Percentiles rank a stretch among this genome's conserved stretches.
Evolutionary conservation across 2,329 filamentous ascomycete genomes (phyloP).

Genomic region (Dactylellina cionopaga): DNA sequence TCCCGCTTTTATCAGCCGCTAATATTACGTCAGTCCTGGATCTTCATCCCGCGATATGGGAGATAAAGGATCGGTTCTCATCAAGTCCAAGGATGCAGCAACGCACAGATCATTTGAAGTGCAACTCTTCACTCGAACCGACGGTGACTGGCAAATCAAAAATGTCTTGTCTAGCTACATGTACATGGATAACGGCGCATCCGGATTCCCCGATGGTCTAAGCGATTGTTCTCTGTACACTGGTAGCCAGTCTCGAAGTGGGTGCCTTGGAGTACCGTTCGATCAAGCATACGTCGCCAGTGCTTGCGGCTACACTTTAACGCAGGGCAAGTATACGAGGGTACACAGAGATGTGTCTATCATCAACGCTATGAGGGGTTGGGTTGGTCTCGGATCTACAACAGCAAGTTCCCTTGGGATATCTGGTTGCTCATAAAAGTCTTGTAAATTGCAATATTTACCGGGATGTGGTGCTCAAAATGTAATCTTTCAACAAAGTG

Average conservation of each 20-base stretch:
- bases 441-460: neutral
- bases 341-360: conserved; percentile 58
- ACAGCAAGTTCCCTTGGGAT: conserved; percentile 56
- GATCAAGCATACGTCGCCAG: conserved; percentile 56
- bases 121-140: conserved; percentile 57
- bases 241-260: conserved; percentile 51
- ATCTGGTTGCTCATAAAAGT: conserved; percentile 52
- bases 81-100: conserved; percentile 57
- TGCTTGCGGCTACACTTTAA: conserved; percentile 56
- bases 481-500: no score
- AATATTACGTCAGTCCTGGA: conserved; percentile 41
- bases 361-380: conserved; percentile 58
- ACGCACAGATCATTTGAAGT: conserved; percentile 58
- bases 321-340: conserved; percentile 56
- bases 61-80: conserved; percentile 57
- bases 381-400: conserved; percentile 56
- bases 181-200: conserved; percentile 55
- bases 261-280: conserved; percentile 56
- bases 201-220: conserved; percentile 57
- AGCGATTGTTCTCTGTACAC: conserved; percentile 57
- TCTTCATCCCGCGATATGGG: conserved; percentile 58
- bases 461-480: neutral
- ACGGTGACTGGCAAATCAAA: conserved; percentile 58
- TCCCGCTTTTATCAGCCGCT: neutral
- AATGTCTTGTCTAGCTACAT: conserved; percentile 57